These are phyloP conservation scores for Phyllosticta citribraziliensis DNA, from an alignment of 2,329 filamentous ascomycete species.

Conservation along the genomic window DNA sequence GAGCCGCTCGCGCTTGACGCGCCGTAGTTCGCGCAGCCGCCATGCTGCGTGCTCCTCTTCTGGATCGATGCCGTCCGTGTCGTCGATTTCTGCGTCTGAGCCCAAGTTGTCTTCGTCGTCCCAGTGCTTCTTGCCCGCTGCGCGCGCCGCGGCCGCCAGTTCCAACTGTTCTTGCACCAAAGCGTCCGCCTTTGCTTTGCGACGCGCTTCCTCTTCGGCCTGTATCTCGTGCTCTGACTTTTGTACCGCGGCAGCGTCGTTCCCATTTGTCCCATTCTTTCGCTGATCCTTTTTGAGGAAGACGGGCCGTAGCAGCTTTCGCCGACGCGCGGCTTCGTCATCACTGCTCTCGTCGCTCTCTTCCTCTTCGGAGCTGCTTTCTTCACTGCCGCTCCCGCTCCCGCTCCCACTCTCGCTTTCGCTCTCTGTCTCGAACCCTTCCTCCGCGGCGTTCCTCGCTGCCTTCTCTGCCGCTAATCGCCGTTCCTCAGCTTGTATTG, in stretches of 20 bases:
- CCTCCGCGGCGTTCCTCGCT: conserved; percentile 34
- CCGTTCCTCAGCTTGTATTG: conserved; percentile 18
- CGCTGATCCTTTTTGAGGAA: conserved; percentile 57
- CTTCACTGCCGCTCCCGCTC: conserved; percentile 16
- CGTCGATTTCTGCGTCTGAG: conserved; percentile 69
- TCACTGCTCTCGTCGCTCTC: conserved; percentile 39
- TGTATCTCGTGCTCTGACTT: conserved; percentile 32
- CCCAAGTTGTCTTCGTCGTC: conserved; percentile 60
- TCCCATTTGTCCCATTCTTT: conserved; percentile 21
- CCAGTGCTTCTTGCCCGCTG: conserved; percentile 75
- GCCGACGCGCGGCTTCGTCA: conserved; percentile 45
- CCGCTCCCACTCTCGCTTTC: conserved; percentile 18
- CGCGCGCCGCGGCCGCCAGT: conserved; percentile 65
- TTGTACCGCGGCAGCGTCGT: conserved; percentile 13
- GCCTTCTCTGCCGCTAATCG: conserved; percentile 17
- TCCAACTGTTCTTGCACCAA: conserved; percentile 79
- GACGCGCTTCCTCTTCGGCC: conserved; percentile 45
- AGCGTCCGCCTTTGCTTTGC: conserved; percentile 62
- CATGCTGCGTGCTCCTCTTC: conserved; percentile 85
- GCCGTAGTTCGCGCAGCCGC: conserved; percentile 84
- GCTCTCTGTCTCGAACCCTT: conserved; percentile 51
- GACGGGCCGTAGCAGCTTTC: conserved; percentile 50
- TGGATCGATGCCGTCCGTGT: conserved; percentile 76
- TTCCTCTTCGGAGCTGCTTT: conserved; percentile 19
- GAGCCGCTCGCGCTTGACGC: conserved; percentile 77